These are phyloP conservation scores for Licmophora abbreviata DNA, from an alignment of 108 stramenopile species.

Conservation along the genomic window DNA sequence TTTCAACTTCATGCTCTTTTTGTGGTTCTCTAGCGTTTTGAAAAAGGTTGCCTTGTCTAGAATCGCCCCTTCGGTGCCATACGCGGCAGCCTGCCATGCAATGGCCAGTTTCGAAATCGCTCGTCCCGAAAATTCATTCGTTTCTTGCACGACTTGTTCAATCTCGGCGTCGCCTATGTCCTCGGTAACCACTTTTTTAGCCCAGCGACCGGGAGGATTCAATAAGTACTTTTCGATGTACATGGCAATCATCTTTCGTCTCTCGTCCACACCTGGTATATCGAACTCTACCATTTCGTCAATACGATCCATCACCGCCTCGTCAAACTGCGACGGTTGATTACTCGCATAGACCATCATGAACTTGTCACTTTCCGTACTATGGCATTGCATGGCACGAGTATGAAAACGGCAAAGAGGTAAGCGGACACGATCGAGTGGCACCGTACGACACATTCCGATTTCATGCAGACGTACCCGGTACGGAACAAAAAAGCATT, in stretches of 20 bases:
- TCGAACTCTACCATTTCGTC: conserved; percentile 99
- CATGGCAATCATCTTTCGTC: conserved; percentile 86
- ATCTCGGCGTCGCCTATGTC: conserved; percentile 83
- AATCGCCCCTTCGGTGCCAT: conserved; percentile 86
- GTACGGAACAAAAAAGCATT: conserved; percentile 98
- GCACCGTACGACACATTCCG: no score
- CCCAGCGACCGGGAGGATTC: conserved; percentile 68
- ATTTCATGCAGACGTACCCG: conserved; percentile 39
- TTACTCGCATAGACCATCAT: conserved; percentile 99
- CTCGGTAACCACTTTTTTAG: conserved; percentile 67
- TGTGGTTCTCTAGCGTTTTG: conserved; percentile 77
- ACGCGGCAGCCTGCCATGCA: conserved; percentile 98
- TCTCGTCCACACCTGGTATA: conserved; percentile 82
- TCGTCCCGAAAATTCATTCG: conserved; percentile 95
- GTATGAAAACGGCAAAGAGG: no score
- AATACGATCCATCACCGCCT: conserved; percentile 96
- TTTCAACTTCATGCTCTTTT: conserved; percentile 69
- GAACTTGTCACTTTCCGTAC: conserved; percentile 93
- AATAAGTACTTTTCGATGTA: conserved; percentile 96
- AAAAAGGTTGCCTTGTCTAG: conserved; percentile 74
- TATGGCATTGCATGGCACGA: no score
- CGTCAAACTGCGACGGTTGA: conserved; percentile 96
- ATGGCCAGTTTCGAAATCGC: conserved; percentile 97
- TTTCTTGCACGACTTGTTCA: conserved; percentile 71
- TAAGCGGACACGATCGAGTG: no score